These are phyloP conservation scores for Cadophora malorum DNA, from an alignment of 2,329 filamentous ascomycete species.

Conservation along the genomic window DNA sequence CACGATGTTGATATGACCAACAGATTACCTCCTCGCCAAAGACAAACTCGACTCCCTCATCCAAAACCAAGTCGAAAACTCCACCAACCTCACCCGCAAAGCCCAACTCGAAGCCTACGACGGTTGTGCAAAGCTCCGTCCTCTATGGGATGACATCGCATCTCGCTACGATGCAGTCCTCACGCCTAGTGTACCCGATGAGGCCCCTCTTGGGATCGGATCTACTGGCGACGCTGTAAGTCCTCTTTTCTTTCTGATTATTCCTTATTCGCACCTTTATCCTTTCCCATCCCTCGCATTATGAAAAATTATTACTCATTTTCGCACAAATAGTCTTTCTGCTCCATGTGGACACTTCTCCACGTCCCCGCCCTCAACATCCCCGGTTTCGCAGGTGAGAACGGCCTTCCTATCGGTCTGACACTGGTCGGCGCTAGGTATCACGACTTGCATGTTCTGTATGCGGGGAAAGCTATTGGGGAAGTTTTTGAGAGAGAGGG, in stretches of 20 bases:
- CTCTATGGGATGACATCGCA: constrained; percentile 59
- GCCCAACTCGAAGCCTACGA: constrained; percentile 62
- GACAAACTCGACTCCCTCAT: constrained; percentile 54
- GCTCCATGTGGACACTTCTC: constrained; percentile 48
- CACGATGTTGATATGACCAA: constrained; percentile 22
- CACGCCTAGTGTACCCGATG: constrained; percentile 63
- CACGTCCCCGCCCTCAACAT: constrained; percentile 70
- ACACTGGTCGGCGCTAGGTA: constrained; percentile 57
- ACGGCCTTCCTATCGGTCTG: constrained; percentile 65
- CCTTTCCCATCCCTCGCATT: background rate
- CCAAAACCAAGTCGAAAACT: constrained; percentile 58
- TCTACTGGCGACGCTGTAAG: constrained; percentile 61
- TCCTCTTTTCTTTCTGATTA: background rate
- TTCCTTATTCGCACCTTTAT: too few relatives aligned
- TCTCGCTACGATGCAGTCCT: constrained; percentile 60
- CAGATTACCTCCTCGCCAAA: constrained; percentile 58
- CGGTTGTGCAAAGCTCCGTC: constrained; percentile 57
- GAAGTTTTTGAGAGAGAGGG: constrained; percentile 50
- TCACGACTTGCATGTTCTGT: constrained; percentile 51
- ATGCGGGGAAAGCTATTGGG: constrained; percentile 50
- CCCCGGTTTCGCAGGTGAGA: constrained; percentile 63
- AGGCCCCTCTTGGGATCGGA: constrained; percentile 60
- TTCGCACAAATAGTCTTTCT: too few relatives aligned
- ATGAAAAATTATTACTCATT: too few relatives aligned
- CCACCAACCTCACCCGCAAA: constrained; percentile 50